A percentile compares a stretch with the other conserved stretches of the same genome.
These are phyloP conservation scores for Metschnikowia gruessii DNA, from an alignment of 805 yeast genomes.

Conservation along the genomic window DNA sequence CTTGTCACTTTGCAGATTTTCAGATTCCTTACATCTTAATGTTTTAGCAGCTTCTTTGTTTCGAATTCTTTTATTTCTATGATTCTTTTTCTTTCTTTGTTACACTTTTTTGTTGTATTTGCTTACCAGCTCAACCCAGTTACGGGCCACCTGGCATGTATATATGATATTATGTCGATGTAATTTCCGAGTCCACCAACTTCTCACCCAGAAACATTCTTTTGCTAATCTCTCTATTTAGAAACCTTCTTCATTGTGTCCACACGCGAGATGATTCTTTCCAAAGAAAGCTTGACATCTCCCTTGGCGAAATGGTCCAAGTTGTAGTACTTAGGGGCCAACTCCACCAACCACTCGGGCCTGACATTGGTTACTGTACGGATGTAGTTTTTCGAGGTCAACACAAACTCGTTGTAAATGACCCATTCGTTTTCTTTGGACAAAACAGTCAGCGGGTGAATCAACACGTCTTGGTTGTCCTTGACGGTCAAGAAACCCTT, in stretches of 20 bases:
- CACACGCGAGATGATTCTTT: constrained; percentile 51
- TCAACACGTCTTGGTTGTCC: constrained; percentile 92
- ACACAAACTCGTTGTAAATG: constrained; percentile 89
- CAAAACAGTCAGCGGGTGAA: constrained; percentile 91
- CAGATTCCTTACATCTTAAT: too few species aligned
- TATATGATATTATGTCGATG: too few species aligned
- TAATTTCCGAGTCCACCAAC: too few species aligned
- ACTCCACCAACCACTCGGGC: constrained; percentile 89
- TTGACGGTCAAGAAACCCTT: constrained; percentile 84
- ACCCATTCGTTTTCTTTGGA: constrained; percentile 93
- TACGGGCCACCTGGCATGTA: too few species aligned
- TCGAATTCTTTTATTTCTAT: too few species aligned
- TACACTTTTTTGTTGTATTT: too few species aligned
- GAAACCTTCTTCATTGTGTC: constrained; percentile 39
- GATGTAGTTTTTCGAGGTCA: constrained; percentile 89
- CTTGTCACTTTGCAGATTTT: neutral
- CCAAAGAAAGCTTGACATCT: constrained; percentile 67
- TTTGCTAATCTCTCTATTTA: neutral
- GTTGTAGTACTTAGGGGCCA: constrained; percentile 71
- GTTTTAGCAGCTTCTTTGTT: too few species aligned
- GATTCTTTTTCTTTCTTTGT: too few species aligned
- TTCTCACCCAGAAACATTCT: too few species aligned
- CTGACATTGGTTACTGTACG: constrained; percentile 88
- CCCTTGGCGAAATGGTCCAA: constrained; percentile 62
- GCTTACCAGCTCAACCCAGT: too few species aligned